Evolutionary conservation across 2,329 filamentous ascomycete species (phyloP).

Genomic region (Penicillium vulpinum): DNA sequence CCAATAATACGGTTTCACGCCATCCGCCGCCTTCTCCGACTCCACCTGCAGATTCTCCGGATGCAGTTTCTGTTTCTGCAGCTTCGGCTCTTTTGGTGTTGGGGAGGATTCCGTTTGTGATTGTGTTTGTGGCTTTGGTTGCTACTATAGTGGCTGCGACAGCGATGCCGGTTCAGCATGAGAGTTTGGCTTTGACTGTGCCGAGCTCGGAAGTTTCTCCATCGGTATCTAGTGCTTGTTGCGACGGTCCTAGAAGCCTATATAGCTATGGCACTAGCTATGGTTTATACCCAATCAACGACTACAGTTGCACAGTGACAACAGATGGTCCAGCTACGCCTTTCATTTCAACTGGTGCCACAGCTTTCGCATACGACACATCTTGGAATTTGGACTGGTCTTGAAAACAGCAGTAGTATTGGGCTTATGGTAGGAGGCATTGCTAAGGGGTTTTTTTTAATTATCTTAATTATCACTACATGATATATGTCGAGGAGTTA

Average conservation of each 20-base stretch:
- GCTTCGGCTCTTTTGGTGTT: background rate
- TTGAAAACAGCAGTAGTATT: background rate
- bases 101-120: background rate
- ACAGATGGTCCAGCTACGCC: background rate
- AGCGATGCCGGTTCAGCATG: background rate
- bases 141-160: constrained; percentile 7
- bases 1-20: background rate
- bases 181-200: background rate
- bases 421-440: background rate
- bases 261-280: background rate
- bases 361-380: background rate
- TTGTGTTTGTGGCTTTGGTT: constrained; percentile 5
- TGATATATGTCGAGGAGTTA: background rate
- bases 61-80: background rate
- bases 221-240: background rate
- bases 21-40: background rate
- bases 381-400: background rate
- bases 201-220: background rate
- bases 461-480: background rate
- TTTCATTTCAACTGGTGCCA: background rate
- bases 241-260: background rate
- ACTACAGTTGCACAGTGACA: background rate
- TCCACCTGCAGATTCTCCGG: background rate
- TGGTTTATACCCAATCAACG: background rate
- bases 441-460: background rate